Conservation (phyloP, 495 filamentous ascomycete species). For the Trichoderma erinaceum region DNA sequence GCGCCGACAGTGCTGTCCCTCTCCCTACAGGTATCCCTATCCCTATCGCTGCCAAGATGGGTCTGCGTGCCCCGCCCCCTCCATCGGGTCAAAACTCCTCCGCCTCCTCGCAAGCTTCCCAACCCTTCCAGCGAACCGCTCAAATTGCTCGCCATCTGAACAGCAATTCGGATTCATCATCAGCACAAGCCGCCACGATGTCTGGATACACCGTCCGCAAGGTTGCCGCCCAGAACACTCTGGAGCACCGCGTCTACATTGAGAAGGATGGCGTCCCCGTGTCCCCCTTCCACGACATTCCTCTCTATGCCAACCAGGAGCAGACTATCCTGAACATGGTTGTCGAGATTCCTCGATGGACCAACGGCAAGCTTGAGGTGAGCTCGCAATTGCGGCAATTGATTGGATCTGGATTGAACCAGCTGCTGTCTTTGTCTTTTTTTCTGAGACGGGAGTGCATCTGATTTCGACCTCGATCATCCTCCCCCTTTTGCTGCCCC, state of each 20-base stretch:
- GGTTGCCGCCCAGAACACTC: constrained; percentile 81
- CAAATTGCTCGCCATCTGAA: constrained; percentile 53
- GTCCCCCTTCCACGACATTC: constrained; percentile 97
- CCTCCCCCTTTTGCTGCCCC: neutral
- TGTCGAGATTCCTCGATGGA: constrained; percentile 98
- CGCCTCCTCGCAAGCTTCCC: constrained; percentile 29
- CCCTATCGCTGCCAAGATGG: neutral
- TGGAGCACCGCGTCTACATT: constrained; percentile 95
- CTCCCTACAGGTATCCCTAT: neutral
- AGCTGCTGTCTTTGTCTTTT: neutral
- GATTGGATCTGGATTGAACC: neutral
- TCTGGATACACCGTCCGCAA: constrained; percentile 67
- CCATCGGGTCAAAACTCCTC: constrained; percentile 17
- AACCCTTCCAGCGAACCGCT: constrained; percentile 39
- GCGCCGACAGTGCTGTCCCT: neutral
- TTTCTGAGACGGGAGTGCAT: neutral
- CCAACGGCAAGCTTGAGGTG: constrained; percentile 98
- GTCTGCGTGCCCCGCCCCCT: constrained; percentile 12
- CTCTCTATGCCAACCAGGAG: constrained; percentile 90
- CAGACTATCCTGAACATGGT: constrained; percentile 97
- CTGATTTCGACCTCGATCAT: neutral
- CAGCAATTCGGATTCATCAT: constrained; percentile 14
- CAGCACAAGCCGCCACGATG: constrained; percentile 37
- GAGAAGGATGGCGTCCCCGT: constrained; percentile 93
- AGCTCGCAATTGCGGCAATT: constrained; percentile 18